These are phyloP conservation scores for Paramecium primaurelia DNA, from an alignment of 73 alveolate species.

Conservation along the genomic window DNA sequence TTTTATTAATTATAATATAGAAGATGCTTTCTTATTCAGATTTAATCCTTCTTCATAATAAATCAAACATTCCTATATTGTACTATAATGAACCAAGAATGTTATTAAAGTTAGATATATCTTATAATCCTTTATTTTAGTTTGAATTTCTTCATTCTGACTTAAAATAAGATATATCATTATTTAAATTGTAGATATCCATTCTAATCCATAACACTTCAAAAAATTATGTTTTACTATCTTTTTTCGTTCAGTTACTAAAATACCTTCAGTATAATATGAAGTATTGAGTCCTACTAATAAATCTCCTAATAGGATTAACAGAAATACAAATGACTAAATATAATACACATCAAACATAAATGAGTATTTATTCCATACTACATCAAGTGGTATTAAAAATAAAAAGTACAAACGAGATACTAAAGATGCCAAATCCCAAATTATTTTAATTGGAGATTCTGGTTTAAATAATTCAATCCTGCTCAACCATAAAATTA, in stretches of 20 bases:
- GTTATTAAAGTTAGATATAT: background rate
- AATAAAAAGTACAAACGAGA: background rate
- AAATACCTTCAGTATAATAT: background rate
- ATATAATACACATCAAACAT: background rate
- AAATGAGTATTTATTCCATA: background rate
- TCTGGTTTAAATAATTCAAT: conserved; percentile 4
- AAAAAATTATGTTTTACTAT: background rate
- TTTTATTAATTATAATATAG: background rate
- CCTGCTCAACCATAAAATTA: background rate
- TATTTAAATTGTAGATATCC: background rate
- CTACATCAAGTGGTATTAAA: conserved; percentile 11
- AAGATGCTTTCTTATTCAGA: background rate
- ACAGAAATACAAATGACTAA: background rate
- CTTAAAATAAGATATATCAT: background rate
- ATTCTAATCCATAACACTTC: conserved; percentile 18
- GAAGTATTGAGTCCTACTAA: background rate
- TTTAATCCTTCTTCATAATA: conserved; percentile 21
- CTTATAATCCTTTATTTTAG: background rate
- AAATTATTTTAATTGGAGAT: background rate
- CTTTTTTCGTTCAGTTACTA: background rate
- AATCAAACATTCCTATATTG: background rate
- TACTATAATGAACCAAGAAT: conserved; percentile 6
- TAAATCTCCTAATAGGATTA: background rate
- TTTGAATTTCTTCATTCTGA: background rate
- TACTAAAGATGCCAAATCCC: background rate